Evolutionary conservation across 2,329 filamentous ascomycete species (phyloP), one percentile per base, ranked within the genome.

Genomic region (Cladosporium sp.): DNA sequence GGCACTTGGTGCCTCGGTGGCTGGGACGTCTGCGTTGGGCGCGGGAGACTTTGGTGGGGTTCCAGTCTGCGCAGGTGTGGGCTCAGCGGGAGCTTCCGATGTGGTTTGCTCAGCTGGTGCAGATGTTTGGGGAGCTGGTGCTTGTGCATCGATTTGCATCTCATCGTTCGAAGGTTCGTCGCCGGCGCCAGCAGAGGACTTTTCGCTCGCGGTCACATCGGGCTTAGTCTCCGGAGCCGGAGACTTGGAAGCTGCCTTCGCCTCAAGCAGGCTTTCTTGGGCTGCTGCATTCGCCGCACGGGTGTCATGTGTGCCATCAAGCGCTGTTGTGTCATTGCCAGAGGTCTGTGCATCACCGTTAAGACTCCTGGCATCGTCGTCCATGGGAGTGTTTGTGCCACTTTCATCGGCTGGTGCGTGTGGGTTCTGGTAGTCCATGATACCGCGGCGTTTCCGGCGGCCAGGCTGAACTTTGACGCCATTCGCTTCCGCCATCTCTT

Each of bases 401-500:
- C 77, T 80, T 35, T 80, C 74, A 19, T 78, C 79, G 28, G 58
- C 59, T 11, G 72, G 72, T n/a, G 73, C 72, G 57, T 82, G 72
- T 1, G 80, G 71, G 56, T 84, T 83, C 49, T 76, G 73, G 63
- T 78, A 80, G 59, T 84, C 82, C 68, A 79, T 79, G 52, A 85
- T 82, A 54, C 84, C 81, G 45, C 79, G 73, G 56, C 77, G 69
- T 58, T 75, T 75, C 46, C 70, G 65, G 14, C 62, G 64, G 35
- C 72, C 72, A 10, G 65, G 63, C 59, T 83, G 80, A 43, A 70
- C 69, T 48, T 80, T 84, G 38, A 90, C 79, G 13, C 90, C 92
- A 59, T 93, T 89, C 35, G 80, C 78, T 40, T 76, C 76, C 40
- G 81, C 81, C 70, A 89, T 82, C 9, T 95, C 89, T 62, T 97